phyloP scores from a whole-genome alignment of 768 basidiomycete species.

The Tulasnella sp. region DNA sequence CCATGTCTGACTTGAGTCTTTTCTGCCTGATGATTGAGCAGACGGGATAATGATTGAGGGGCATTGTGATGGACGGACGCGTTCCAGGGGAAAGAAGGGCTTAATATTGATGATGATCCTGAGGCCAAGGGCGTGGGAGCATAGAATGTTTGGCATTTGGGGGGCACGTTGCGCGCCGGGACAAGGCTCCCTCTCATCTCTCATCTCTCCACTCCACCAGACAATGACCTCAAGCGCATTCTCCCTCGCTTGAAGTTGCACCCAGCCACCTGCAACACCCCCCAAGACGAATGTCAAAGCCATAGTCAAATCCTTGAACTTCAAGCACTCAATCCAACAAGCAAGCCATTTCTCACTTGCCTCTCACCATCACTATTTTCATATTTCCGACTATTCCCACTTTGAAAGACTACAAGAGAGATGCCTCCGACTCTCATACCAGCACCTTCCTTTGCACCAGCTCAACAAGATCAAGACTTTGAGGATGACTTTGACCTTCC shows the following conservation, averaged over 20 bases:
- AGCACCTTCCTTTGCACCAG: slow-evolving; percentile 25
- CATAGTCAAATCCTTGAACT: not conserved
- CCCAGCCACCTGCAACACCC: not conserved
- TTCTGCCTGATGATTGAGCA: not conserved
- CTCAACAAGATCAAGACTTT: slow-evolving; percentile 24
- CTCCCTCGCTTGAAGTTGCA: not conserved
- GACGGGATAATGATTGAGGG: not conserved
- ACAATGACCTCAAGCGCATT: slow-evolving; percentile 1
- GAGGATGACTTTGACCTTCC: slow-evolving; percentile 85
- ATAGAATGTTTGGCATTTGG: not conserved
- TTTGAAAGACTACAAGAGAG: not conserved
- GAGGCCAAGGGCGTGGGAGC: not conserved
- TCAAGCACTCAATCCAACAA: not conserved
- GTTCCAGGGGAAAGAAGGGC: not conserved
- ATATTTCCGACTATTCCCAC: not conserved
- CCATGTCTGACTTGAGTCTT: not conserved
- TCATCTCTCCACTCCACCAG: not conserved
- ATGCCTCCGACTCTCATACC: slow-evolving; percentile 29
- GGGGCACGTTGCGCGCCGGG: slow-evolving; percentile 6
- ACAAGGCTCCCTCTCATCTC: not conserved
- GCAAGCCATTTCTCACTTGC: not conserved
- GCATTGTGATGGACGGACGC: not conserved
- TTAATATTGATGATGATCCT: slow-evolving; percentile 8
- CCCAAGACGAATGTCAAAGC: slow-evolving; percentile 3
- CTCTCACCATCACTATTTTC: slow-evolving; percentile 4